A percentile compares a stretch with the other conserved stretches of the same genome.
phyloP scores from a whole-genome alignment of 306 rosid species.

The Carpinus fangiana region DNA sequence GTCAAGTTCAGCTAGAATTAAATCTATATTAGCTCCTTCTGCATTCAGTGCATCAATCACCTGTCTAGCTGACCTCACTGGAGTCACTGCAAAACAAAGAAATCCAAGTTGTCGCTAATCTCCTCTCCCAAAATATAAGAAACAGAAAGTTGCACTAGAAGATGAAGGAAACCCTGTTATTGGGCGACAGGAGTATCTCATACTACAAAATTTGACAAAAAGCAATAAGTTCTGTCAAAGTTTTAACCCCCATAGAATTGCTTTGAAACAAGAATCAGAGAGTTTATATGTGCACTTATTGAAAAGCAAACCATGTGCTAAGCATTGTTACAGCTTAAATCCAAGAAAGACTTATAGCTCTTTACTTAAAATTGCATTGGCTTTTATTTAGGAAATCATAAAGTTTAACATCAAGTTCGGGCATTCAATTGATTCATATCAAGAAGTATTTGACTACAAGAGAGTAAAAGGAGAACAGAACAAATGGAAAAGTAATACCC shows the following conservation, averaged over 20 bases:
- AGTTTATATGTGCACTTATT: not conserved
- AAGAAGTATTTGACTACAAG: not conserved
- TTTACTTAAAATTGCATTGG: not conserved
- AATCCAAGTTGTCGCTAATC: conserved; percentile 18
- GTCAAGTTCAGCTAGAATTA: conserved; percentile 90
- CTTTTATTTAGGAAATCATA: not conserved
- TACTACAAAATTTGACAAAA: not conserved
- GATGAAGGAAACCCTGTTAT: not conserved
- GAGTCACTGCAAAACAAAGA: conserved; percentile 57
- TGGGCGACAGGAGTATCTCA: not conserved
- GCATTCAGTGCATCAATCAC: conserved; percentile 96
- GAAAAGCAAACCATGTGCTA: not conserved
- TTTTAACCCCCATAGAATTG: not conserved
- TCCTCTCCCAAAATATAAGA: not conserved
- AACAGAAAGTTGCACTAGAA: not conserved
- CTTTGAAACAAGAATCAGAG: not conserved
- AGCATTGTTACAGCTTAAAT: not conserved
- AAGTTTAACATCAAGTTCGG: not conserved
- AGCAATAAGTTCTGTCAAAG: not conserved
- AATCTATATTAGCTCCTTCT: conserved; percentile 83
- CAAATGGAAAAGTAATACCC: not conserved
- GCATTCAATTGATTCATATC: not conserved
- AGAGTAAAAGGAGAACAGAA: not conserved
- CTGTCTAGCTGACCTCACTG: conserved; percentile 82
- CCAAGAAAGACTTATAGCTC: not conserved